Conservation (phyloP, 805 yeast genomes). For the Pichia deserticola region DNA sequence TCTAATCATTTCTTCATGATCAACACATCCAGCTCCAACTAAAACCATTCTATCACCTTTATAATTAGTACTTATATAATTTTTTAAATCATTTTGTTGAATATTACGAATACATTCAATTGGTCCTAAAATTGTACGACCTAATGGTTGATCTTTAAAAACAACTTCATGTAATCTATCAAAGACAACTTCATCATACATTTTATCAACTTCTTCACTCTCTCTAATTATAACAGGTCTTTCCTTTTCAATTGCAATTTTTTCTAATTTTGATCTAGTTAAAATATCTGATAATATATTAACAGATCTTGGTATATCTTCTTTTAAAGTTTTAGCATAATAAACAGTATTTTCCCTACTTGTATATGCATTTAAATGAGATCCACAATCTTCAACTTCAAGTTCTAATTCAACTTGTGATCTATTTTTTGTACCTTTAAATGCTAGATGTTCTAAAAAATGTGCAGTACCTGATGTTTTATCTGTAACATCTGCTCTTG, state of each 20-base stretch:
- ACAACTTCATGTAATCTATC: constrained; percentile 94
- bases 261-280: constrained; percentile 77
- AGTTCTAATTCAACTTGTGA: constrained; percentile 78
- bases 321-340: constrained; percentile 79
- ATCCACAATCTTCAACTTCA: constrained; percentile 93
- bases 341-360: constrained; percentile 96
- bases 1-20: constrained; percentile 74
- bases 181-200: constrained; percentile 96
- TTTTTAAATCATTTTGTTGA: constrained; percentile 63
- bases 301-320: constrained; percentile 77
- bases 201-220: constrained; percentile 95
- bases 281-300: constrained; percentile 86
- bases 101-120: constrained; percentile 79
- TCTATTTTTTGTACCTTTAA: constrained; percentile 84
- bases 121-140: constrained; percentile 95
- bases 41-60: constrained; percentile 96
- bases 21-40: constrained; percentile 93
- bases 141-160: constrained; percentile 84
- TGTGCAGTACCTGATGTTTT: constrained; percentile 93
- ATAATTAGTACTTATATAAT: constrained; percentile 79
- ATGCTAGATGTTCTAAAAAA: constrained; percentile 92
- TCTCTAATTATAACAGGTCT: constrained; percentile 95
- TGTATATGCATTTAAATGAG: constrained; percentile 97
- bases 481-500: constrained; percentile 83
- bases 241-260: constrained; percentile 85